phyloP scores from a whole-genome alignment of 768 basidiomycete genomes.

The Phylloporus scabripes region DNA sequence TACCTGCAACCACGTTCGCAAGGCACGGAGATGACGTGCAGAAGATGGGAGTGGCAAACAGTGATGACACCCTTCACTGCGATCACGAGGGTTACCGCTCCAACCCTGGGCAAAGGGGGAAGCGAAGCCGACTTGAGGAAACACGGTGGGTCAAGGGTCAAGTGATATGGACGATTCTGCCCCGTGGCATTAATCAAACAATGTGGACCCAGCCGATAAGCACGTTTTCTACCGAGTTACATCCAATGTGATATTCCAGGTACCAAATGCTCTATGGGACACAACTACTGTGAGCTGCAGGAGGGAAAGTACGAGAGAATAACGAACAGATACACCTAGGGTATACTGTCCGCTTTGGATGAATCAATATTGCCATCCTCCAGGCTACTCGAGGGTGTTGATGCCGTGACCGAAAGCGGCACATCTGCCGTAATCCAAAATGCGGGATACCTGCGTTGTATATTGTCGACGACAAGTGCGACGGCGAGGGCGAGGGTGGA shows the following conservation, averaged over 20 bases:
- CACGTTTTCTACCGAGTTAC: not conserved
- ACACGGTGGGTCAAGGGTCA: conserved; percentile 28
- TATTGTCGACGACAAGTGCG: conserved; percentile 46
- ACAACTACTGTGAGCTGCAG: conserved; percentile 3
- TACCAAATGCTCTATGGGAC: not conserved
- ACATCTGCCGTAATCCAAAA: conserved; percentile 37
- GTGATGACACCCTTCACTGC: conserved; percentile 3
- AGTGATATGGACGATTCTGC: conserved; percentile 4
- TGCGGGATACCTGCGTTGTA: conserved; percentile 41
- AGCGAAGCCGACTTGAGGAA: conserved; percentile 6
- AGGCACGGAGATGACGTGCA: conserved; percentile 10
- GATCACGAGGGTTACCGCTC: conserved; percentile 3
- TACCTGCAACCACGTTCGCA: conserved; percentile 12
- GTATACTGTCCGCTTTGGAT: not conserved
- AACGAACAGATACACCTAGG: conserved; percentile 3
- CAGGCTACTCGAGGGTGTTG: not conserved
- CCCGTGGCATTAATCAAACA: conserved; percentile 10
- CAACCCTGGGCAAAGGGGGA: conserved; percentile 31
- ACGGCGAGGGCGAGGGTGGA: conserved; percentile 40
- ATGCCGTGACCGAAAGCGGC: not conserved
- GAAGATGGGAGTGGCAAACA: conserved; percentile 4
- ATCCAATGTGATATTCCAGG: not conserved
- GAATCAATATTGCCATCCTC: not conserved
- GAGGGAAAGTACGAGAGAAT: not conserved
- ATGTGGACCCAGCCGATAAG: conserved; percentile 1